phyloP scores from a whole-genome alignment of 768 basidiomycete species.

The Mycena alexandri region DNA sequence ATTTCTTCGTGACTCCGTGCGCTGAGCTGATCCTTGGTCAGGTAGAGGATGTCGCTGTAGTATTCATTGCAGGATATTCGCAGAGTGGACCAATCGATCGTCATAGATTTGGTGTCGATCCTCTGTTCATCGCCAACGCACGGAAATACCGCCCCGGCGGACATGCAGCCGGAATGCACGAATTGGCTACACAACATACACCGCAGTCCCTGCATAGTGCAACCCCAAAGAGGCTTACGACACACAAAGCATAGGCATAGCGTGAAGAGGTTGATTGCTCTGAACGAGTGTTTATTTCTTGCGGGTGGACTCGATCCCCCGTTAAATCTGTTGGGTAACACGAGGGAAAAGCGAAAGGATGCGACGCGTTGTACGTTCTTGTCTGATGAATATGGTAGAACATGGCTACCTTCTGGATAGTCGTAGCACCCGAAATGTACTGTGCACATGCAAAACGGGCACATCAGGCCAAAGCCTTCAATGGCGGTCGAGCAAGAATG shows the following conservation, averaged over 20 bases:
- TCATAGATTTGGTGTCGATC: constrained; percentile 61
- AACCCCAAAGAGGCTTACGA: constrained; percentile 80
- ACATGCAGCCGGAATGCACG: constrained; percentile 67
- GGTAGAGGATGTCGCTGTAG: constrained; percentile 60
- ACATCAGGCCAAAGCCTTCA: constrained; percentile 77
- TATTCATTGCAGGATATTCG: constrained; percentile 68
- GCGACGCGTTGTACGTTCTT: constrained; percentile 66
- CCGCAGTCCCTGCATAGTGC: constrained; percentile 68
- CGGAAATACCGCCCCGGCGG: constrained; percentile 44
- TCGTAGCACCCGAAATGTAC: constrained; percentile 88
- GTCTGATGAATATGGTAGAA: constrained; percentile 67
- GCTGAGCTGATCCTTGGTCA: constrained; percentile 60
- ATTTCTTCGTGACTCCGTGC: constrained; percentile 76
- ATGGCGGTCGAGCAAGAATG: constrained; percentile 67
- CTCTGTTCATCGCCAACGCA: constrained; percentile 53
- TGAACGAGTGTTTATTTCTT: constrained; percentile 64
- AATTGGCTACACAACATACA: constrained; percentile 75
- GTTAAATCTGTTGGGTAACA: constrained; percentile 52
- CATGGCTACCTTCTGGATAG: constrained; percentile 71
- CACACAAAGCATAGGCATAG: constrained; percentile 80
- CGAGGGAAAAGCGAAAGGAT: constrained; percentile 70
- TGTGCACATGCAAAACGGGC: constrained; percentile 75
- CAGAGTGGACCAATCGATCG: constrained; percentile 65
- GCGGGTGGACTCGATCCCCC: constrained; percentile 35
- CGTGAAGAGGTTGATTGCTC: constrained; percentile 75